Conservation (phyloP, 2,329 filamentous ascomycete genomes). For the Pseudocercospora pini-densiflorae region DNA sequence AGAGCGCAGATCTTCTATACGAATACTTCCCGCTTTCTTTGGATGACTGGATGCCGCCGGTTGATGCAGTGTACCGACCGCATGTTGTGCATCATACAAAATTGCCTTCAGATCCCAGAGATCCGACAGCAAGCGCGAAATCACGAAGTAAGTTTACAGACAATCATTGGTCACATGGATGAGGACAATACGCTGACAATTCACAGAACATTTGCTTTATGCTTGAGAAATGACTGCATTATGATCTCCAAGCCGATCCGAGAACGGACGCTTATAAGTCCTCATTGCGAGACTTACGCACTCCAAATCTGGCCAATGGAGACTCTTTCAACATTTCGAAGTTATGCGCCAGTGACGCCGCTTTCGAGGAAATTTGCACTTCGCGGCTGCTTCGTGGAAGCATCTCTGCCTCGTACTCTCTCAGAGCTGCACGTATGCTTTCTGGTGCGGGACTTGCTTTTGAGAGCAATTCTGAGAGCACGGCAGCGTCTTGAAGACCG, state of each 20-base stretch:
- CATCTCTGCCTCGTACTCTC: constrained; percentile 24
- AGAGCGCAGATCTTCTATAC: constrained; percentile 83
- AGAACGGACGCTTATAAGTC: not conserved
- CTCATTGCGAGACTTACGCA: constrained; percentile 12
- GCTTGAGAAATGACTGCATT: not conserved
- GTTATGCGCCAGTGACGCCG: constrained; percentile 21
- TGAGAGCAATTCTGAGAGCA: constrained; percentile 3
- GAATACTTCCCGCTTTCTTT: constrained; percentile 93
- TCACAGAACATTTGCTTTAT: constrained; percentile 8
- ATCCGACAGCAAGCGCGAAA: constrained; percentile 38
- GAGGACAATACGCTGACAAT: not conserved
- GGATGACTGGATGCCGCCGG: constrained; percentile 91
- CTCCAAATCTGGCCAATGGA: constrained; percentile 18
- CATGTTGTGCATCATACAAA: constrained; percentile 91
- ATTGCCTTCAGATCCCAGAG: constrained; percentile 52
- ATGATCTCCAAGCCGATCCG: not conserved
- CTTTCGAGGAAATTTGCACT: constrained; percentile 11
- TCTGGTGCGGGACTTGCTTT: not conserved
- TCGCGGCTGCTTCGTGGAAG: constrained; percentile 13
- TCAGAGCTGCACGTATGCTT: constrained; percentile 3
- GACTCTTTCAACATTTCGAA: constrained; percentile 21
- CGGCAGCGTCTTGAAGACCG: constrained; percentile 19
- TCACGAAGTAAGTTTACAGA: constrained; percentile 14
- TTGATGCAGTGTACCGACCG: constrained; percentile 87
- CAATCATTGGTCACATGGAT: too few relatives aligned